phyloP scores from a whole-genome alignment of 345 rosid species.

The Linum tenue region DNA sequence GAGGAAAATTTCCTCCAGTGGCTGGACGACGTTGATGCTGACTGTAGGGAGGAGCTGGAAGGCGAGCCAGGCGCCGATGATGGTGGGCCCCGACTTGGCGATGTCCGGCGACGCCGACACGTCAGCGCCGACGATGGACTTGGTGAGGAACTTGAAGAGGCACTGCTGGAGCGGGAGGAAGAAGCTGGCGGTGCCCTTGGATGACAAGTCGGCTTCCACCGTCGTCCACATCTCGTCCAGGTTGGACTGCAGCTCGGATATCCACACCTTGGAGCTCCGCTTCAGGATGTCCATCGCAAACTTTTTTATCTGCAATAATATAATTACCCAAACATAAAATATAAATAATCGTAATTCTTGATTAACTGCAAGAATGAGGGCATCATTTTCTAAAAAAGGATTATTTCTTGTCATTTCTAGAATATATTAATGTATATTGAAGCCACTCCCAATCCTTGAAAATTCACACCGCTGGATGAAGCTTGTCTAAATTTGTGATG shows the following conservation, averaged over 20 bases:
- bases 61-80: slow-evolving; percentile 55
- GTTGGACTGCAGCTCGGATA: slow-evolving; percentile 31
- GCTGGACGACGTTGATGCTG: slow-evolving; percentile 37
- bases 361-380: too few relatives aligned
- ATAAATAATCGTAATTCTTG: too few relatives aligned
- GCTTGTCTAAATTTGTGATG: too few relatives aligned
- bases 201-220: slow-evolving; percentile 38
- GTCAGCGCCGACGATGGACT: slow-evolving; percentile 54
- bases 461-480: too few relatives aligned
- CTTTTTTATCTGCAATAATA: slow-evolving; percentile 37
- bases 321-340: not conserved
- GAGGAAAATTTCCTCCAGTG: slow-evolving; percentile 62
- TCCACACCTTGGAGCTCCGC: slow-evolving; percentile 64
- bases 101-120: slow-evolving; percentile 36
- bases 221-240: slow-evolving; percentile 47
- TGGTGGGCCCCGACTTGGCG: slow-evolving; percentile 36
- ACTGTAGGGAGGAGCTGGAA: slow-evolving; percentile 55
- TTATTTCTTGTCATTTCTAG: too few relatives aligned
- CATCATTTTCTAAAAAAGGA: too few relatives aligned
- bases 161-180: slow-evolving; percentile 38
- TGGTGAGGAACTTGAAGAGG: slow-evolving; percentile 52
- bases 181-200: slow-evolving; percentile 32
- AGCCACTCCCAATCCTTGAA: too few relatives aligned
- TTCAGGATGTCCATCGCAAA: slow-evolving; percentile 48
- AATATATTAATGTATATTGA: too few relatives aligned